Percentiles rank a stretch among this genome's conserved stretches.
Conservation (phyloP, 306 rosid species). For the Dryas octopetala region DNA sequence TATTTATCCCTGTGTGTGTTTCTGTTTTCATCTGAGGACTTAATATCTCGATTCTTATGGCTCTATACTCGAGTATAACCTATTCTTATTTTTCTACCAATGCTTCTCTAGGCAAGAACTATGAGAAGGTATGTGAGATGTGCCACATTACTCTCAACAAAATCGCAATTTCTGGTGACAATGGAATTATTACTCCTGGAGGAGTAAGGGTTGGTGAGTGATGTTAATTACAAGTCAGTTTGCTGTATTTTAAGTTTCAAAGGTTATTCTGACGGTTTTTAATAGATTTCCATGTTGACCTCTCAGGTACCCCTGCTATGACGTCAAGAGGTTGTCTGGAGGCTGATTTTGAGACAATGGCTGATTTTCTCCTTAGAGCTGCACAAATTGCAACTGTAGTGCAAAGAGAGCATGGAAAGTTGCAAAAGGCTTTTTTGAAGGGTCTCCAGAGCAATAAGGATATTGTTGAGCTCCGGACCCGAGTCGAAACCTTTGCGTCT, state of each 20-base stretch:
- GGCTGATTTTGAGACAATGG: constrained; percentile 84
- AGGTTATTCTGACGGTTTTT: constrained; percentile 2
- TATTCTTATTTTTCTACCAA: too few relatives aligned
- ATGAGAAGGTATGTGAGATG: constrained; percentile 83
- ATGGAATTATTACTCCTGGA: constrained; percentile 75
- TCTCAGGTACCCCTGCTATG: constrained; percentile 94
- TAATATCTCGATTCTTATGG: too few relatives aligned
- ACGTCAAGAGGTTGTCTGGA: constrained; percentile 95
- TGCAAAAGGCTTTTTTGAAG: constrained; percentile 48
- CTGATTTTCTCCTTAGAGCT: constrained; percentile 71
- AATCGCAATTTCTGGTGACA: constrained; percentile 76
- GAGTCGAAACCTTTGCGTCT: constrained; percentile 77
- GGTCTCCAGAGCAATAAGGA: constrained; percentile 69
- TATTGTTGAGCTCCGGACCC: constrained; percentile 61
- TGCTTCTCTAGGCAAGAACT: constrained; percentile 57
- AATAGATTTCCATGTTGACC: constrained; percentile 17
- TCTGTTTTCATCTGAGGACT: too few relatives aligned
- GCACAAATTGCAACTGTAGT: constrained; percentile 65
- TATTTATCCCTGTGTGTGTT: too few relatives aligned
- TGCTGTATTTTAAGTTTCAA: constrained; percentile 12
- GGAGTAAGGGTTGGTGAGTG: constrained; percentile 88
- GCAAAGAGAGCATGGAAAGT: constrained; percentile 74
- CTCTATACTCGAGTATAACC: too few relatives aligned
- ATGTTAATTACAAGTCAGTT: neutral
- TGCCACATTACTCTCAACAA: constrained; percentile 89